Base-by-base conservation (phyloP, 352 stramenopile genomes). In the Phytopythium chamaehyphon region DNA sequence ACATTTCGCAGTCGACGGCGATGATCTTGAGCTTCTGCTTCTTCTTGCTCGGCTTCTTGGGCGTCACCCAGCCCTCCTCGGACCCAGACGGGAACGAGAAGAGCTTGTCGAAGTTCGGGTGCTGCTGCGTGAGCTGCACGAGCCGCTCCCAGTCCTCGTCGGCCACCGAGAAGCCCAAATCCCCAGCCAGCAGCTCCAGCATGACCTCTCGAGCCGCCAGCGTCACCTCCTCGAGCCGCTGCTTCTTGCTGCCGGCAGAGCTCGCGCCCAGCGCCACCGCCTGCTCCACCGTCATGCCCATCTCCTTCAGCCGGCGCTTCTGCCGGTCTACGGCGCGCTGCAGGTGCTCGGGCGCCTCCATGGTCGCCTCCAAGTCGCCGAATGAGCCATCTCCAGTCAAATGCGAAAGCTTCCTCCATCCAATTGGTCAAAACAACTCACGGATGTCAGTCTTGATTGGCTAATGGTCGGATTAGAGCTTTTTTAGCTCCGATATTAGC, bases 1-100 rank as follows among this genome's bases (percentile, higher is more conserved):
- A 95, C 84, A 95, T 95, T 46, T 95, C 84, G 55, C 84, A 95
- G 72, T 95, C 84, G 24, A 95, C 24, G 21, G 84, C 84, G 18
- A 93, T 65, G 43, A 93, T 77, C 56, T 83, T 79, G 18, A 88
- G 62, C 16, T 79, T 64, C 36, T 70, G 73, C 26, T 69, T 51
- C 47, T 79, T 88, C 57, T 74, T 88, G 62, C 83, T 90, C 22
- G 51, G 57, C 2, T 44, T 24, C 40, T 72, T 77, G 40, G 83
- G 68, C 40, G 50, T 83, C 16, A 91, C 71, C 82, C 84, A 94
- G 2, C 68, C 65, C 0, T 59, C 33, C 18, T 64, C 47, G 21
- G 47, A 56, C 37, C 64, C 47, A 1, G 62, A 61, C 16, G 76
- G 75, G 44, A 92, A 90, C 3, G 47, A 48, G 48, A 82, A 95